A percentile compares a stretch with the other conserved stretches of the same genome.
phyloP scores from a whole-genome alignment of 164 flowering plant genomes.

The Euptelea pleiosperma region DNA sequence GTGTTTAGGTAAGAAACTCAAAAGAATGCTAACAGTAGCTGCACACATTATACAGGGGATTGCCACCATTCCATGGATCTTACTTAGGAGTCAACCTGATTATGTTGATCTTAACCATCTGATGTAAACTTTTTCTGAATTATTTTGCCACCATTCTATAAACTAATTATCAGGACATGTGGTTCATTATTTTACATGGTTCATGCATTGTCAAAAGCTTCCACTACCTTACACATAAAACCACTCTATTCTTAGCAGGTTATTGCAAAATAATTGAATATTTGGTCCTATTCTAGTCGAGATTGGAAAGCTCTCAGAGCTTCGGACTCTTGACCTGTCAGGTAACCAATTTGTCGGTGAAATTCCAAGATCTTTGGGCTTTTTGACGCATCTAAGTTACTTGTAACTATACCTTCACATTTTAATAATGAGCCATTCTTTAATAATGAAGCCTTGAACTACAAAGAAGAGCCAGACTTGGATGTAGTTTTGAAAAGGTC shows the following conservation, averaged over 20 bases:
- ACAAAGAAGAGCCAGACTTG: too few species aligned
- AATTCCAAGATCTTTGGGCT: constrained; percentile 82
- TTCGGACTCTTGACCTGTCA: constrained; percentile 84
- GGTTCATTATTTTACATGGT: neutral
- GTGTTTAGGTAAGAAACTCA: too few species aligned
- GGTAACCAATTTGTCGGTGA: constrained; percentile 74
- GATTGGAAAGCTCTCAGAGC: constrained; percentile 72
- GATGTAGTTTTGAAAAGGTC: too few species aligned
- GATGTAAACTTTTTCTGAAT: too few species aligned
- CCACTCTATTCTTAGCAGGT: constrained; percentile 38
- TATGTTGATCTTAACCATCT: too few species aligned
- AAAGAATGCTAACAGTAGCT: too few species aligned
- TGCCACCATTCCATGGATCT: too few species aligned
- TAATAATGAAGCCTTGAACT: too few species aligned
- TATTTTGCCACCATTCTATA: too few species aligned
- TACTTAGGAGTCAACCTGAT: too few species aligned
- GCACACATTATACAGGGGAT: too few species aligned
- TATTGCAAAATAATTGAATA: constrained; percentile 77
- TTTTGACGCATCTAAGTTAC: constrained; percentile 63
- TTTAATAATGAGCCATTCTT: neutral
- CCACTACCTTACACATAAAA: neutral
- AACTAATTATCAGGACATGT: too few species aligned
- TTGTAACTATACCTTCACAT: constrained; percentile 49
- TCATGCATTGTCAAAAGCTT: constrained; percentile 1
- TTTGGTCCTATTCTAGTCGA: constrained; percentile 74